These are phyloP conservation scores for Annona cherimola DNA, from an alignment of 164 flowering plant species.

Conservation along the genomic window DNA sequence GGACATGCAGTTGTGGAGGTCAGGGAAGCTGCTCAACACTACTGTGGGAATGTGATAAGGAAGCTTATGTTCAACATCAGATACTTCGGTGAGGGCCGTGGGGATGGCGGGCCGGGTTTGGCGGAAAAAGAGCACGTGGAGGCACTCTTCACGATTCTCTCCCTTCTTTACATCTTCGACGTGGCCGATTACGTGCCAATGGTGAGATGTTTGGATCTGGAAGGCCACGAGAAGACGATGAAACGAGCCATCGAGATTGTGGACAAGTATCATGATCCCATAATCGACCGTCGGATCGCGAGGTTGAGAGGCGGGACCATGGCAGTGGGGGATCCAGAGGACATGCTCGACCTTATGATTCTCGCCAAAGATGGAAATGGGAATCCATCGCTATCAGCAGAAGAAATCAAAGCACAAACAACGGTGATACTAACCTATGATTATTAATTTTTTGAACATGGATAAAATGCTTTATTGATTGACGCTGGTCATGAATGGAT, in stretches of 20 bases:
- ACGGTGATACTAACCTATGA: slow-evolving; percentile 4
- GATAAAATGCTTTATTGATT: too few species aligned
- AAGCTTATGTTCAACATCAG: slow-evolving; percentile 22
- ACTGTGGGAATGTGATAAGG: slow-evolving; percentile 23
- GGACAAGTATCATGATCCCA: slow-evolving; percentile 24
- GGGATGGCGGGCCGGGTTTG: slow-evolving; percentile 20
- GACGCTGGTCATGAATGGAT: too few species aligned
- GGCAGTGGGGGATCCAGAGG: slow-evolving; percentile 12
- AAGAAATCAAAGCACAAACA: slow-evolving; percentile 31
- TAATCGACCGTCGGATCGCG: slow-evolving; percentile 24
- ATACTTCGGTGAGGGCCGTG: slow-evolving; percentile 19
- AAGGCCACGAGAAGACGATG: slow-evolving; percentile 34
- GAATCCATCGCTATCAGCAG: slow-evolving; percentile 15
- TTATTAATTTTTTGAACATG: too few species aligned
- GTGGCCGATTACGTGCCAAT: slow-evolving; percentile 25
- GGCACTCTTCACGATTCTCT: slow-evolving; percentile 14
- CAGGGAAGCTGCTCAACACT: slow-evolving; percentile 9
- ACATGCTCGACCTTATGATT: slow-evolving; percentile 25
- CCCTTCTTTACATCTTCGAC: slow-evolving; percentile 19
- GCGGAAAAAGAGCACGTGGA: slow-evolving; percentile 23
- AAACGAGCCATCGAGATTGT: slow-evolving; percentile 12
- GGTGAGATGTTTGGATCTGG: slow-evolving; percentile 27
- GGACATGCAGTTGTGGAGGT: slow-evolving; percentile 5
- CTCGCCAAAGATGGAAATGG: slow-evolving; percentile 13
- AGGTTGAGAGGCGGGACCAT: slow-evolving; percentile 16